Percentiles rank a stretch among this genome's conserved stretches.
Conservation (phyloP, 2,329 filamentous ascomycete genomes). For the Esteya vermicola region DNA sequence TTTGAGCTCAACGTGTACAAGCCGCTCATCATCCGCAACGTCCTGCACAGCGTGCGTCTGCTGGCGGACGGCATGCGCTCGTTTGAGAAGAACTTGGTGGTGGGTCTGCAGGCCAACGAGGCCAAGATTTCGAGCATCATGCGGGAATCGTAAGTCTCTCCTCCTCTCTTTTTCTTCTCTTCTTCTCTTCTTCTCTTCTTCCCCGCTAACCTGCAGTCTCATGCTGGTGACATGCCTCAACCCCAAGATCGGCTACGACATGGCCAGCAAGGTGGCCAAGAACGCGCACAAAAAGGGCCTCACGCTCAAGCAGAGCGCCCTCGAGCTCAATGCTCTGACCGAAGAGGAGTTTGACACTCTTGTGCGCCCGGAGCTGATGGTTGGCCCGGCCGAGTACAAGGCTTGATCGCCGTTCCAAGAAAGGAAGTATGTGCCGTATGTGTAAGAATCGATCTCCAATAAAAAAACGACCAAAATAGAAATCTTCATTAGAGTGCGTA, state of each 20-base stretch:
- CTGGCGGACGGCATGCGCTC: constrained; percentile 86
- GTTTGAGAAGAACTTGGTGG: constrained; percentile 87
- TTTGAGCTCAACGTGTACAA: constrained; percentile 99
- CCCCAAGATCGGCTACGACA: constrained; percentile 93
- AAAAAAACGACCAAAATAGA: too few species aligned
- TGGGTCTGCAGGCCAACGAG: constrained; percentile 83
- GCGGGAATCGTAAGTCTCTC: constrained; percentile 70
- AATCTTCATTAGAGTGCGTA: too few species aligned
- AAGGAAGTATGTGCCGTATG: too few species aligned
- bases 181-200: neutral
- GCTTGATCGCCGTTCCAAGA: too few species aligned
- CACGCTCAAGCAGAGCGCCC: constrained; percentile 82
- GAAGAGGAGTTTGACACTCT: constrained; percentile 81
- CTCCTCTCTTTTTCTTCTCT: neutral
- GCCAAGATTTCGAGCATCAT: constrained; percentile 78
- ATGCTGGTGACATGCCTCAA: constrained; percentile 98
- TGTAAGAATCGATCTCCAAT: too few species aligned
- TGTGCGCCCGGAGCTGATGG: constrained; percentile 90
- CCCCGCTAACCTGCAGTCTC: constrained; percentile 39
- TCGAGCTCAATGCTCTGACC: constrained; percentile 82
- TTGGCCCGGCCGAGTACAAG: constrained; percentile 60
- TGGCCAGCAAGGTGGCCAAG: constrained; percentile 94
- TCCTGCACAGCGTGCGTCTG: constrained; percentile 82
- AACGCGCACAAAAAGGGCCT: constrained; percentile 97
- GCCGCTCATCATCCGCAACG: constrained; percentile 87